Evolutionary conservation across 305 asterid genomes (phyloP).

Genomic region (Fraxinus floribunda): DNA sequence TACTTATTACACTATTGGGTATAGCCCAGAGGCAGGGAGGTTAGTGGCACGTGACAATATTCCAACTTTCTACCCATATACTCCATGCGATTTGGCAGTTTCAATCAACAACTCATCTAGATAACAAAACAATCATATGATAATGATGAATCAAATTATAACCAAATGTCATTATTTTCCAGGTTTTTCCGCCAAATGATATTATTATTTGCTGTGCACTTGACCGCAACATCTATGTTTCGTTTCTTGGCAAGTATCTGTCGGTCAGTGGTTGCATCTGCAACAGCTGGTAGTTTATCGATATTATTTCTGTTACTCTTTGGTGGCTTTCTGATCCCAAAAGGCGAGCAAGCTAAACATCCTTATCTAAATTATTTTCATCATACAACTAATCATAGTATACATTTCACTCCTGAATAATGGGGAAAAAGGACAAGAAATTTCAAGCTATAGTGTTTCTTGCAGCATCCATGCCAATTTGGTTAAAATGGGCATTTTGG

Average conservation of each 20-base stretch:
- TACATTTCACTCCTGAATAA: not conserved
- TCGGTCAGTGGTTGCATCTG: constrained; percentile 51
- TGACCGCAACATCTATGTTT: constrained; percentile 58
- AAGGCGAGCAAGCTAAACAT: constrained; percentile 38
- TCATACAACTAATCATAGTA: not conserved
- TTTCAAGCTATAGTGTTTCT: constrained; percentile 24
- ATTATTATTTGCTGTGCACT: constrained; percentile 55
- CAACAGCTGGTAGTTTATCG: constrained; percentile 56
- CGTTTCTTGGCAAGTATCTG: constrained; percentile 66
- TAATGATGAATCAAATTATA: not conserved
- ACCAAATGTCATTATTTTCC: constrained; percentile 14
- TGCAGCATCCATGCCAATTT: constrained; percentile 82
- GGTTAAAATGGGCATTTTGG: constrained; percentile 93
- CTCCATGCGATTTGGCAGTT: not conserved
- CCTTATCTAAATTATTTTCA: not conserved
- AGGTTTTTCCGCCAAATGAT: constrained; percentile 70
- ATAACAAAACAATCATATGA: not conserved
- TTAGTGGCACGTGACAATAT: constrained; percentile 23
- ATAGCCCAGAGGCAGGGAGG: constrained; percentile 69
- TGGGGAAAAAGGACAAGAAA: constrained; percentile 4
- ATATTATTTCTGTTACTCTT: constrained; percentile 47
- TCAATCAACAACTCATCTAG: not conserved
- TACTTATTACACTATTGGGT: constrained; percentile 71
- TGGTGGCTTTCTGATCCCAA: constrained; percentile 75
- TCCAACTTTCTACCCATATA: not conserved